Conservation (phyloP, 2,329 filamentous ascomycete species). For the Cladobotryum mycophilum region DNA sequence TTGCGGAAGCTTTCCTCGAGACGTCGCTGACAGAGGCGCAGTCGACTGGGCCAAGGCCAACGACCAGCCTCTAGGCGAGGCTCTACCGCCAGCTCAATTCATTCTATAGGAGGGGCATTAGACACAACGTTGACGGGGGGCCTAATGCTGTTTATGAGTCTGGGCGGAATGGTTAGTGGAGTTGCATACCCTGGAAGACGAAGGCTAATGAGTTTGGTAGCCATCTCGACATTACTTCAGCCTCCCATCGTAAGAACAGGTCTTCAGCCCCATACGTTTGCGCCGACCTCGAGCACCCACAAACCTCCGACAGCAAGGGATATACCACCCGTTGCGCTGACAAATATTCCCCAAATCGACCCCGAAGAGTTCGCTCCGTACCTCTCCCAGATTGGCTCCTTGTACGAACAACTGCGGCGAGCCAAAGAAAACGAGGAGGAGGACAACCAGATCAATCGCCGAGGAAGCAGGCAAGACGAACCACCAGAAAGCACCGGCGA, state of each 20-base stretch:
- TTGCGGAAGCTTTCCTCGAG: neutral
- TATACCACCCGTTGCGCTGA: slow-evolving; percentile 87
- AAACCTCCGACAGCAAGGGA: slow-evolving; percentile 80
- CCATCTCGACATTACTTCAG: slow-evolving; percentile 90
- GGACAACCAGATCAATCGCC: slow-evolving; percentile 34
- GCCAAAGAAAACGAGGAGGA: slow-evolving; percentile 73
- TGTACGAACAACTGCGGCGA: slow-evolving; percentile 85
- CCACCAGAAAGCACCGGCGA: slow-evolving; percentile 33
- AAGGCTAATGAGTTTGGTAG: slow-evolving; percentile 33
- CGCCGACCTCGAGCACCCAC: slow-evolving; percentile 63
- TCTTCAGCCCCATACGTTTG: slow-evolving; percentile 69
- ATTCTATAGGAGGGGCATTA: slow-evolving; percentile 77
- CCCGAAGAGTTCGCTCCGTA: slow-evolving; percentile 76
- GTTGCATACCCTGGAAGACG: neutral
- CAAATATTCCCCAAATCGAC: slow-evolving; percentile 80
- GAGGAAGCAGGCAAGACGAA: slow-evolving; percentile 38
- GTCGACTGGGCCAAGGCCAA: slow-evolving; percentile 39
- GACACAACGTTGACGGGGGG: slow-evolving; percentile 59
- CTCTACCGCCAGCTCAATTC: slow-evolving; percentile 81
- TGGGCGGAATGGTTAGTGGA: slow-evolving; percentile 68
- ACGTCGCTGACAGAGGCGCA: slow-evolving; percentile 22
- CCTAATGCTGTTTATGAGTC: slow-evolving; percentile 58
- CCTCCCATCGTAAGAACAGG: slow-evolving; percentile 86
- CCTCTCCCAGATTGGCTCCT: slow-evolving; percentile 71
- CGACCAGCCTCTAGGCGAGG: slow-evolving; percentile 57